Percentiles rank a stretch among this genome's conserved stretches.
phyloP scores from a whole-genome alignment of 2,329 filamentous ascomycete species.

The Fusarium poae region DNA sequence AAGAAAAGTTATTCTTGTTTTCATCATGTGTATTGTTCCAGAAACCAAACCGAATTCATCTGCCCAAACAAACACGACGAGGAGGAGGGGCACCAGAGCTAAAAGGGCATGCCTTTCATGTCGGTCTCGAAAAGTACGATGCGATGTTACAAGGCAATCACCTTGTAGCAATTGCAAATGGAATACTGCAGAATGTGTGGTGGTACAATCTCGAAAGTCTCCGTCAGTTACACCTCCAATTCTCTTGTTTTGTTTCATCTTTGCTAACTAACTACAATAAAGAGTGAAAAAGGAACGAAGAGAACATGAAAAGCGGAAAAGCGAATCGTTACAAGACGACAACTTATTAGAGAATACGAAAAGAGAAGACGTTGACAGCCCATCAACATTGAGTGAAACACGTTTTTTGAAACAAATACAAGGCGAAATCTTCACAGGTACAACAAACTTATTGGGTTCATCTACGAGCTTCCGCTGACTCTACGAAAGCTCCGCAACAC shows the following conservation, averaged over 20 bases:
- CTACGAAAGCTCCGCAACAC: not conserved
- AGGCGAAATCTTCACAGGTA: not conserved
- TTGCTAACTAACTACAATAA: not conserved
- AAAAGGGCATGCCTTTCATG: conserved; percentile 10
- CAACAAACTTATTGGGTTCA: too few relatives aligned
- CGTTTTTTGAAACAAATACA: fast-evolving
- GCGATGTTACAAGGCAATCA: conserved; percentile 16
- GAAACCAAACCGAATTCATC: not conserved
- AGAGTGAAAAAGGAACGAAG: not conserved
- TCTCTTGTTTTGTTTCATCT: fast-evolving
- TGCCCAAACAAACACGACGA: not conserved
- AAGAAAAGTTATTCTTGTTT: not conserved
- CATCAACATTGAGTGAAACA: fast-evolving
- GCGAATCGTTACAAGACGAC: not conserved
- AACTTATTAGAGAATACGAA: too few relatives aligned
- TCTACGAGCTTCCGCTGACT: not conserved
- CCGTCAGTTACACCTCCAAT: not conserved
- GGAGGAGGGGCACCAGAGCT: conserved; percentile 8
- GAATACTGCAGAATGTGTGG: conserved; percentile 10
- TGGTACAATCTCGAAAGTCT: conserved; percentile 3
- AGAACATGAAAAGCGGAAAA: not conserved
- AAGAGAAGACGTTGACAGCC: fast-evolving
- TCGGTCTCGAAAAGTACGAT: conserved; percentile 20
- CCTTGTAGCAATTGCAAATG: conserved; percentile 22
- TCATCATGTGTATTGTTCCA: not conserved